These are phyloP conservation scores for Pistacia atlantica DNA, from an alignment of 345 rosid genomes.

Conservation along the genomic window DNA sequence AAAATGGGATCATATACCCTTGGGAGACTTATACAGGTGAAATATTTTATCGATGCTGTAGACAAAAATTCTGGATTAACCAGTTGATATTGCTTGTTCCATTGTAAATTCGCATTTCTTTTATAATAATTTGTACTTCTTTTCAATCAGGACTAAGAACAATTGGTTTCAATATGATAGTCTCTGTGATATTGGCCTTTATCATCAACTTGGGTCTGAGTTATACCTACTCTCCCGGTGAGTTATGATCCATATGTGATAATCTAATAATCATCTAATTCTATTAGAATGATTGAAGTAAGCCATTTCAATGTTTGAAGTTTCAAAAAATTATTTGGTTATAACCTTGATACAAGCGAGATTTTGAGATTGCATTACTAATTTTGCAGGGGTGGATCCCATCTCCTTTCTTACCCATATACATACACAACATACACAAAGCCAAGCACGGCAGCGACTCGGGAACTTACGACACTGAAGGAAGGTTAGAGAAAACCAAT, in stretches of 20 bases:
- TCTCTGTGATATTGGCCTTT: slow-evolving; percentile 48
- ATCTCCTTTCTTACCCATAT: slow-evolving; percentile 68
- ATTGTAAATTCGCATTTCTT: background rate
- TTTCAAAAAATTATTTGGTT: no score
- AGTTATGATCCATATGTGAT: slow-evolving; percentile 8
- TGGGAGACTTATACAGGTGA: slow-evolving; percentile 91
- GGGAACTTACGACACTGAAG: slow-evolving; percentile 69
- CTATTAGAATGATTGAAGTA: background rate
- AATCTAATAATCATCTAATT: background rate
- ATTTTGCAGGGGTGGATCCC: slow-evolving; percentile 74
- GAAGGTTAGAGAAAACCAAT: slow-evolving; percentile 42
- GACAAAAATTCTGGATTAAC: no score
- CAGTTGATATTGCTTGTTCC: background rate
- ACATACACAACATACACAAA: slow-evolving; percentile 74
- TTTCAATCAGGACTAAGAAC: slow-evolving; percentile 49
- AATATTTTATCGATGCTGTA: background rate
- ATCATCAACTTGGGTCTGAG: slow-evolving; percentile 52
- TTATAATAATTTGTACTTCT: background rate
- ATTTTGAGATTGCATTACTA: background rate
- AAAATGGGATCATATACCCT: slow-evolving; percentile 89
- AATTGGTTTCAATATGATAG: slow-evolving; percentile 67
- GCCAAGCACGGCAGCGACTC: slow-evolving; percentile 79
- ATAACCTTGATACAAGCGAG: no score
- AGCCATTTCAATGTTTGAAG: background rate
- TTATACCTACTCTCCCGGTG: slow-evolving; percentile 73